Evolutionary conservation across 192 early-diverging fungal genomes (phyloP).

Genomic region (Chytriomyces hyalinus): DNA sequence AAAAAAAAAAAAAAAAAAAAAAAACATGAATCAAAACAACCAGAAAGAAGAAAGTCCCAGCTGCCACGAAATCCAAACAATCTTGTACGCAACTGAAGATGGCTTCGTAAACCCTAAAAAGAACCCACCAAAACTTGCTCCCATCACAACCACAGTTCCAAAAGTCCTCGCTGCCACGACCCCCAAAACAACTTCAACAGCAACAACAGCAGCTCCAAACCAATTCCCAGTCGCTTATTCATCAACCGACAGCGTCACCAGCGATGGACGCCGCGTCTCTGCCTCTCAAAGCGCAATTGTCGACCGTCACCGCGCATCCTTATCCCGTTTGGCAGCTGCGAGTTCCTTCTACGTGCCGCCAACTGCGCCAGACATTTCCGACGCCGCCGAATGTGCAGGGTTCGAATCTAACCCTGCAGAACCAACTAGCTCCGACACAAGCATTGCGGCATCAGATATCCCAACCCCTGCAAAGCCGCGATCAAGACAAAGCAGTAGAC

Average conservation of each 20-base stretch:
- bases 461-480: no score
- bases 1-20: no score
- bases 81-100: conserved; percentile 89
- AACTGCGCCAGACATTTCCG: no score
- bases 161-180: background rate
- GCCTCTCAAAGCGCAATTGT: conserved; percentile 1
- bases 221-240: background rate
- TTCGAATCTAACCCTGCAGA: no score
- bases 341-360: no score
- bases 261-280: background rate
- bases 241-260: background rate
- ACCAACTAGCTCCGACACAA: no score
- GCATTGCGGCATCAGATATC: no score
- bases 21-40: background rate
- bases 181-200: background rate
- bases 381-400: no score
- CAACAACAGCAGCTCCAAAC: background rate
- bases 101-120: conserved; percentile 36
- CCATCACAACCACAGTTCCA: conserved; percentile 9
- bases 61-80: conserved; percentile 73
- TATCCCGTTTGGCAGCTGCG: background rate
- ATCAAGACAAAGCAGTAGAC: no score
- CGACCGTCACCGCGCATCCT: background rate
- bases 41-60: conserved; percentile 44
- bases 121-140: conserved; percentile 26